Evolutionary conservation across 2,329 filamentous ascomycete species (phyloP), one percentile per base, ranked within the genome.

Genomic region (Emergomyces orientalis): DNA sequence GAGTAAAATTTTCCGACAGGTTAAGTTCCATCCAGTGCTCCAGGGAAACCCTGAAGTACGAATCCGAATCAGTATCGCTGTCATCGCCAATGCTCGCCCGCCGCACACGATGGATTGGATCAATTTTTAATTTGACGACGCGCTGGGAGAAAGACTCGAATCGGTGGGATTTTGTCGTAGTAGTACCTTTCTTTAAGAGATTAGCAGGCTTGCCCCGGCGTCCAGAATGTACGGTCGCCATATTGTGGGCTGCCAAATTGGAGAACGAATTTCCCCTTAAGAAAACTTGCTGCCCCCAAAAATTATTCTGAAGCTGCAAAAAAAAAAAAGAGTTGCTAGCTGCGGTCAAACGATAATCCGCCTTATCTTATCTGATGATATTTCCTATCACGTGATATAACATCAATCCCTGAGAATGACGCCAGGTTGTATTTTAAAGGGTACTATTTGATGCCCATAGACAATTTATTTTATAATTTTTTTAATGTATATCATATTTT

Each of bases 1-100:
- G 79, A 58, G 85, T 85, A 72, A 96, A 99, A 43, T 82, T 84
- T 66, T 88, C 87, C 19, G 93, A 91, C 66, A 97, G 81, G 76
- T 97, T 97, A 75, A 96, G 84, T 70, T 97, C 94, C 62, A 84
- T 80, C 94, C 94, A 99, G 83, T 89, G 90, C 66, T 91, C 86
- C 66, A 97, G 80, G 1, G 90, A 87, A 55, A 86, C 86, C 69
- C 87, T 85, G 69, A 99, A 91, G 76, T 96, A 94, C 25, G 93
- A 97, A n/a, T 89, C 89, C 34, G 86, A 85, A 27, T 87, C 82
- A 64, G 87, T 85, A 71, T 88, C 81, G 75, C 92, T 88, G 79
- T 90, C 87, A 72, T 88, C 85, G 65, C 92, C 88, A 78, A 94
- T 86, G 87, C 78, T 95, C 85, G 74, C 74, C 47, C 88, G 88